Conservation (phyloP, 179 eudicot species). For the Drosera spatulata region DNA sequence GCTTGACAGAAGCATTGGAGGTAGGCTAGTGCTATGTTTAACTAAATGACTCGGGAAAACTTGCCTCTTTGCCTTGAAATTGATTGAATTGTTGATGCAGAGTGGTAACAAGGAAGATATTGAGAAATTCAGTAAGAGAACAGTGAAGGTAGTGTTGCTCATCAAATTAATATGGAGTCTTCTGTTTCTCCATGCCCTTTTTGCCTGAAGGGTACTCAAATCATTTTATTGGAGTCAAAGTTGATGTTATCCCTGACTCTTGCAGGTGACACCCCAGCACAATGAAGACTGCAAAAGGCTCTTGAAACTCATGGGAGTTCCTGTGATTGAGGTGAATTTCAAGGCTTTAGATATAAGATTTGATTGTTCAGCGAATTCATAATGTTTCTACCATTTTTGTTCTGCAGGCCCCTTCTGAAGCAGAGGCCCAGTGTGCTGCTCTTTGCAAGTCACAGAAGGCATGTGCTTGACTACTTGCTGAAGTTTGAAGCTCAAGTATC, state of each 20-base stretch:
- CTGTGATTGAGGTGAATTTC: slow-evolving; percentile 79
- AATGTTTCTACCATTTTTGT: slow-evolving; percentile 3
- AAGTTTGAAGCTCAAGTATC: background rate
- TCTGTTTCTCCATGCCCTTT: too few relatives aligned
- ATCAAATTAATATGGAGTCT: too few relatives aligned
- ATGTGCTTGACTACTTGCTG: slow-evolving; percentile 9
- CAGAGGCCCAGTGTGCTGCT: slow-evolving; percentile 95
- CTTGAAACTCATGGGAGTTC: slow-evolving; percentile 91
- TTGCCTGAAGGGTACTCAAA: too few relatives aligned
- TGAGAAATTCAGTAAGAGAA: slow-evolving; percentile 95
- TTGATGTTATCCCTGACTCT: background rate
- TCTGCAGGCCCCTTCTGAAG: slow-evolving; percentile 93
- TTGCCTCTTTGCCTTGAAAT: background rate
- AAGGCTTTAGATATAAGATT: background rate
- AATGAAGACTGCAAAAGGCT: slow-evolving; percentile 93
- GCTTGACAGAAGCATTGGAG: slow-evolving; percentile 68
- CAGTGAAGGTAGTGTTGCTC: slow-evolving; percentile 56
- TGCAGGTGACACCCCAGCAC: slow-evolving; percentile 87
- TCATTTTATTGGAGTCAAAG: background rate
- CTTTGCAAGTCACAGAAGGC: slow-evolving; percentile 94
- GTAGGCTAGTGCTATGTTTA: slow-evolving; percentile 16
- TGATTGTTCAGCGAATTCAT: background rate
- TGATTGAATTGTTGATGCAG: slow-evolving; percentile 30
- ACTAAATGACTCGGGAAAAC: background rate
- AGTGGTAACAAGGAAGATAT: slow-evolving; percentile 75